Evolutionary conservation across 2,329 filamentous ascomycete genomes (phyloP), one percentile per base, ranked within the genome.

Genomic region (Cercospora janseana): DNA sequence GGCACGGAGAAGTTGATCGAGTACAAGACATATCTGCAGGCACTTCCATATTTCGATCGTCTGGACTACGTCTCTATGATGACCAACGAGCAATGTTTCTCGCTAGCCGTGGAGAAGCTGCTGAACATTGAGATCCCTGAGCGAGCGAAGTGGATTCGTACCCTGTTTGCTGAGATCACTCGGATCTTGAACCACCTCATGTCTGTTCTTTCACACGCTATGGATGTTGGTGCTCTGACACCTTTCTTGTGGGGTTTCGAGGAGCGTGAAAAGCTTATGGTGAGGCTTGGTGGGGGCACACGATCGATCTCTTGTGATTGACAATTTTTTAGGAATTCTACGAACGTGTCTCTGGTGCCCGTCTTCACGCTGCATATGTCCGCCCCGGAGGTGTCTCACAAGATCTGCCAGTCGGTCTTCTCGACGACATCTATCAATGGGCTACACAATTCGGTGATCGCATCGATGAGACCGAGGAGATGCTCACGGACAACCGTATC

Each of bases 1-100:
- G 93, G 93, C 62, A 98, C 93, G 57, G 93, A 98, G 80, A 98
- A 98, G 81, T 83, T 98, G 75, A 97, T 97, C 75, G 93, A 98
- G 79, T 98, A 98, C 82, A 96, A 95, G 81, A 95, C 92, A 63
- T 98, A 98, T 70, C 81, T 97, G 67, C 93, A 98, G 79, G 93
- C 93, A 51, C 79, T 98, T 68, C 93, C 93, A 49, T 98, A 98
- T 79, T 98, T 98, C 70, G 93, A 98, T 75, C 89, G 93, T 63
- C 80, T 98, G 71, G 93, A 98, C 75, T 98, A 98, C 73, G 91
- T 96, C 63, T 96, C 90, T 66, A 98, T 98, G 94, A 98, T 98
- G 93, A 98, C 93, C 66, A 98, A 98, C 74, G 93, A 98, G 79
- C 93, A 98, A 75, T 95, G 90, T 69, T 98, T 89, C 74, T 83